phyloP scores from a whole-genome alignment of 768 basidiomycete species.

The Boletus huronensis region DNA sequence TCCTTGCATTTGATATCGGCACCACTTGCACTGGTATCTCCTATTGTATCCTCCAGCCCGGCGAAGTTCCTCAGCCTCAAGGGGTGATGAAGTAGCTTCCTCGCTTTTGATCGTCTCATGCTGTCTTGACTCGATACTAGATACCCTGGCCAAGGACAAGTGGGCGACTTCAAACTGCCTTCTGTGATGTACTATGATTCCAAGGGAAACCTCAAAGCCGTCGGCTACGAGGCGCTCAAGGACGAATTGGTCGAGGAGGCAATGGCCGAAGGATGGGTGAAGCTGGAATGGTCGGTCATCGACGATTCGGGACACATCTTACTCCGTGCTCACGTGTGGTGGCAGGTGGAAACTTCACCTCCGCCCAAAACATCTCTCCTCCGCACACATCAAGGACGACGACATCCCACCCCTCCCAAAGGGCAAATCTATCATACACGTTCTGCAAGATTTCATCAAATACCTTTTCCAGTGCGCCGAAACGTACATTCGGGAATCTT shows the following conservation, averaged over 20 bases:
- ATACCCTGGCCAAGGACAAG: slow-evolving; percentile 38
- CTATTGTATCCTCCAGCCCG: slow-evolving; percentile 38
- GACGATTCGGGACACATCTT: neutral
- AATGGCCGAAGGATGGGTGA: slow-evolving; percentile 39
- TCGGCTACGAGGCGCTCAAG: slow-evolving; percentile 40
- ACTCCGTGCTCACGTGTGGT: neutral
- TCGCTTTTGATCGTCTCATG: no score
- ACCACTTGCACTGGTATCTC: slow-evolving; percentile 37
- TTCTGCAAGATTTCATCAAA: slow-evolving; percentile 44
- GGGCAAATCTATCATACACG: slow-evolving; percentile 34
- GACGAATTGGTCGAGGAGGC: slow-evolving; percentile 35
- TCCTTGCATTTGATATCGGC: slow-evolving; percentile 38
- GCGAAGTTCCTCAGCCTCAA: slow-evolving; percentile 22
- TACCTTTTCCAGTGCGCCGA: slow-evolving; percentile 43
- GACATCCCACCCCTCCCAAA: slow-evolving; percentile 39
- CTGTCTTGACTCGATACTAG: slow-evolving; percentile 11
- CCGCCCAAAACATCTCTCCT: slow-evolving; percentile 29
- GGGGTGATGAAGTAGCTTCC: slow-evolving; percentile 15
- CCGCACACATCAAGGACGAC: slow-evolving; percentile 23
- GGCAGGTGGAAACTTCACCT: slow-evolving; percentile 38
- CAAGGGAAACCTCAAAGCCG: slow-evolving; percentile 34
- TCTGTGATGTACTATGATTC: slow-evolving; percentile 44
- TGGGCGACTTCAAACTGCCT: slow-evolving; percentile 43
- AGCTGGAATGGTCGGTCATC: slow-evolving; percentile 39
- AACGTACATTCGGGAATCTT: slow-evolving; percentile 42